phyloP scores from a whole-genome alignment of 2,329 filamentous ascomycete genomes.

The Diplodia intermedia region DNA sequence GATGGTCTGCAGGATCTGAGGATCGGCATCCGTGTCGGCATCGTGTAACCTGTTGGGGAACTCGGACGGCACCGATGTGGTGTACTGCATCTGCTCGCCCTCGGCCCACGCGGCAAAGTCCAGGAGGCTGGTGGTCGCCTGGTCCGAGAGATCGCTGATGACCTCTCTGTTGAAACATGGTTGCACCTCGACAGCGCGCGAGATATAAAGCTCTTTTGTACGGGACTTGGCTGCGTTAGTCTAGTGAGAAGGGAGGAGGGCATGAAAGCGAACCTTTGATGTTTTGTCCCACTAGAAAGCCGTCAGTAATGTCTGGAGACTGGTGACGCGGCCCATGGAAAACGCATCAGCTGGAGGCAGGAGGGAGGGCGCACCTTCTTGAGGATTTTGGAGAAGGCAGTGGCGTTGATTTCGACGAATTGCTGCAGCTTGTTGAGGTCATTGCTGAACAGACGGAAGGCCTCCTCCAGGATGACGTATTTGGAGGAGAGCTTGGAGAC shows the following conservation, averaged over 20 bases:
- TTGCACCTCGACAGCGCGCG: constrained; percentile 93
- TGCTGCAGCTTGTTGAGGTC: constrained; percentile 98
- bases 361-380: constrained; percentile 72
- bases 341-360: neutral
- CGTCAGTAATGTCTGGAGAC: constrained; percentile 45
- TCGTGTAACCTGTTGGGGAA: constrained; percentile 43
- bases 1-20: constrained; percentile 85
- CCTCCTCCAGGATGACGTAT: constrained; percentile 93
- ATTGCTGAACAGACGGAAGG: constrained; percentile 95
- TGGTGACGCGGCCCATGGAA: too few species aligned
- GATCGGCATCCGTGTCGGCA: constrained; percentile 89
- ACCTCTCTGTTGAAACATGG: constrained; percentile 98
- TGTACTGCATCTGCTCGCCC: constrained; percentile 84
- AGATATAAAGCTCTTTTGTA: constrained; percentile 96
- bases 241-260: neutral
- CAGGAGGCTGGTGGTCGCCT: constrained; percentile 93
- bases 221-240: constrained; percentile 67
- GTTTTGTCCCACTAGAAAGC: constrained; percentile 88
- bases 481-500: constrained; percentile 88
- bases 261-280: constrained; percentile 70
- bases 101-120: constrained; percentile 97
- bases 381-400: constrained; percentile 95
- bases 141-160: constrained; percentile 94
- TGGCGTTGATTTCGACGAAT: constrained; percentile 98
- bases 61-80: constrained; percentile 42